phyloP scores from a whole-genome alignment of 768 basidiomycete genomes.

The Leucocoprinus sp. region DNA sequence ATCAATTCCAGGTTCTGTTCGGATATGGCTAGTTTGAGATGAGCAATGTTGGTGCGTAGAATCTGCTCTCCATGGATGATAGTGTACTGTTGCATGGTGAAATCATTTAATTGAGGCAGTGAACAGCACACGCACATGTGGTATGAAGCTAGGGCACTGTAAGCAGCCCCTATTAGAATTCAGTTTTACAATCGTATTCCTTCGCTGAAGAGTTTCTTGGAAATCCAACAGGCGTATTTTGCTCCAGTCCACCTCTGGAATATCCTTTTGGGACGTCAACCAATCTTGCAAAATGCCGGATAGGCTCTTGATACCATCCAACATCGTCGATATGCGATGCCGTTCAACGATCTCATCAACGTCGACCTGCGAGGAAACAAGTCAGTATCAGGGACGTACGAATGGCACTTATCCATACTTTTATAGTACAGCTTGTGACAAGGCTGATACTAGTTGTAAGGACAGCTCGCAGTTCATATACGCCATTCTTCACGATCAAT shows the following conservation, averaged over 20 bases:
- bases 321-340: constrained; percentile 55
- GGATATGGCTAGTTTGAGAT: constrained; percentile 78
- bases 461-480: constrained; percentile 61
- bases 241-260: constrained; percentile 82
- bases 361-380: constrained; percentile 45
- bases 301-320: constrained; percentile 45
- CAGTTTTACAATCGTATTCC: constrained; percentile 41
- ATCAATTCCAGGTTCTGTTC: constrained; percentile 96
- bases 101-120: not conserved
- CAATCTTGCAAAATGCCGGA: constrained; percentile 50
- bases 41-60: constrained; percentile 64
- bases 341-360: constrained; percentile 58
- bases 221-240: constrained; percentile 83
- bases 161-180: constrained; percentile 41
- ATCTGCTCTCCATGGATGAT: constrained; percentile 69
- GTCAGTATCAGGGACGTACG: constrained; percentile 3
- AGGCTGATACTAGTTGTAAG: constrained; percentile 68
- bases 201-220: constrained; percentile 66
- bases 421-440: constrained; percentile 61
- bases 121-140: constrained; percentile 52
- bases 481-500: constrained; percentile 38
- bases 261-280: constrained; percentile 24
- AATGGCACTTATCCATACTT: constrained; percentile 36
- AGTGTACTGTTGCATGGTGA: constrained; percentile 48
- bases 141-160: constrained; percentile 57